Percentiles rank a stretch among this genome's conserved stretches.
These are phyloP conservation scores for Isatis tinctoria DNA, from an alignment of 345 rosid genomes.

Conservation along the genomic window DNA sequence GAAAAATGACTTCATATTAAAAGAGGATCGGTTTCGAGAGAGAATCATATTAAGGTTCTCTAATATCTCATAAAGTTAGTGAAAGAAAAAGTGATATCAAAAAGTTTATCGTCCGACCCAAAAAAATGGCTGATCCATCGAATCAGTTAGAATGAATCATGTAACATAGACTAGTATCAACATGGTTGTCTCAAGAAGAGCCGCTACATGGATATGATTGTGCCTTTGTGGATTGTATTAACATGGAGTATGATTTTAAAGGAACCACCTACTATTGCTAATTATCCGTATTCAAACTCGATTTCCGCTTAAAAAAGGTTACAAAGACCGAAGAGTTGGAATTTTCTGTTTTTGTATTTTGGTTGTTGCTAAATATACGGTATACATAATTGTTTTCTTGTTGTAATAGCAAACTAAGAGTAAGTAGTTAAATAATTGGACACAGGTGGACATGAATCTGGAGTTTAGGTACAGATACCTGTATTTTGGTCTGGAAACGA, in stretches of 20 bases:
- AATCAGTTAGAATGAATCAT: not conserved
- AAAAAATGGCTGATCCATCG: constrained; percentile 21
- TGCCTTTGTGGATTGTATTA: not conserved
- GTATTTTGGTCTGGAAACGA: constrained; percentile 25
- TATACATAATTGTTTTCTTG: not conserved
- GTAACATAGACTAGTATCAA: not conserved
- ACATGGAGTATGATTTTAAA: not conserved
- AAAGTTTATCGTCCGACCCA: constrained; percentile 15
- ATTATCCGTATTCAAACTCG: not conserved
- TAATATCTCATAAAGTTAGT: constrained; percentile 25
- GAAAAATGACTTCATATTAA: not conserved
- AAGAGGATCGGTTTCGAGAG: not conserved
- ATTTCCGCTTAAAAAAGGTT: not conserved
- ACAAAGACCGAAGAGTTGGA: not conserved
- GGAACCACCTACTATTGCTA: not conserved
- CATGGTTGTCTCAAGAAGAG: not conserved
- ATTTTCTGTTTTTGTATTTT: not conserved
- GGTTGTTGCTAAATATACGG: not conserved
- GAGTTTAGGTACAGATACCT: constrained; percentile 29
- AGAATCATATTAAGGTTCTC: constrained; percentile 14
- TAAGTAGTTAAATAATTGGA: constrained; percentile 9
- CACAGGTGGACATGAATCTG: constrained; percentile 27
- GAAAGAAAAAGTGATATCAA: constrained; percentile 9
- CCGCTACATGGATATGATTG: not conserved
- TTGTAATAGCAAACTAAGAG: constrained; percentile 7